A percentile compares a stretch with the other conserved stretches of the same genome.
Evolutionary conservation across 768 basidiomycete genomes (phyloP).

Genomic region (Collybiopsis confluens): DNA sequence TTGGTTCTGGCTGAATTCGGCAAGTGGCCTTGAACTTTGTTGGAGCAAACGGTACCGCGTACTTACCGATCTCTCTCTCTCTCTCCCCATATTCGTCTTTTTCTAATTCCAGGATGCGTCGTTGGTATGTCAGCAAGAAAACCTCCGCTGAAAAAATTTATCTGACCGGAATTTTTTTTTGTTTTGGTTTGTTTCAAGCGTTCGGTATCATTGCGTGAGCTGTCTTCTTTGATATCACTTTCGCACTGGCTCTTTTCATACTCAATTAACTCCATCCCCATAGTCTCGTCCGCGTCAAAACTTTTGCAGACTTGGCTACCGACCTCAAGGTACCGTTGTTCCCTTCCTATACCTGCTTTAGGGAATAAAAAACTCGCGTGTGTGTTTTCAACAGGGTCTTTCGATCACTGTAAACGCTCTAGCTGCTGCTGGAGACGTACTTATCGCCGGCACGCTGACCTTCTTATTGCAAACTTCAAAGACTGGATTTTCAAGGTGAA

Average conservation of each 20-base stretch:
- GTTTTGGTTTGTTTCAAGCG: too few species aligned
- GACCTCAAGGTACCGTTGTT: slow-evolving; percentile 15
- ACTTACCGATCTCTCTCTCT: too few species aligned
- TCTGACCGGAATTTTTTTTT: too few species aligned
- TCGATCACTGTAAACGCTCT: slow-evolving; percentile 50
- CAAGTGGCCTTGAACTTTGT: slow-evolving; percentile 3
- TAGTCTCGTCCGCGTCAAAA: background rate
- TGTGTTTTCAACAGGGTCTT: slow-evolving; percentile 29
- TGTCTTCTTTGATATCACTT: background rate
- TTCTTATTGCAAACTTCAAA: slow-evolving; percentile 41
- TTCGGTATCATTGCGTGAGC: slow-evolving; percentile 5
- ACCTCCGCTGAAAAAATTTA: too few species aligned
- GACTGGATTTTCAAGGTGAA: slow-evolving; percentile 48
- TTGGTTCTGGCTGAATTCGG: slow-evolving; percentile 24
- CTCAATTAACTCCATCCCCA: background rate
- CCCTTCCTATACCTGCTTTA: too few species aligned
- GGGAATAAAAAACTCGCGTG: too few species aligned
- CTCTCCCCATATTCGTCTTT: too few species aligned
- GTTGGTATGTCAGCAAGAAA: slow-evolving; percentile 24
- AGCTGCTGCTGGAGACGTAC: slow-evolving; percentile 41
- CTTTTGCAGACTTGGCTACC: slow-evolving; percentile 3
- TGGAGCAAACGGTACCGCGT: too few species aligned
- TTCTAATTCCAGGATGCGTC: slow-evolving; percentile 29
- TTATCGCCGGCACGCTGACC: slow-evolving; percentile 47
- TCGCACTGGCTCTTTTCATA: too few species aligned